These are phyloP conservation scores for Euphorbia pulcherrima DNA, from an alignment of 345 rosid genomes.

Conservation along the genomic window DNA sequence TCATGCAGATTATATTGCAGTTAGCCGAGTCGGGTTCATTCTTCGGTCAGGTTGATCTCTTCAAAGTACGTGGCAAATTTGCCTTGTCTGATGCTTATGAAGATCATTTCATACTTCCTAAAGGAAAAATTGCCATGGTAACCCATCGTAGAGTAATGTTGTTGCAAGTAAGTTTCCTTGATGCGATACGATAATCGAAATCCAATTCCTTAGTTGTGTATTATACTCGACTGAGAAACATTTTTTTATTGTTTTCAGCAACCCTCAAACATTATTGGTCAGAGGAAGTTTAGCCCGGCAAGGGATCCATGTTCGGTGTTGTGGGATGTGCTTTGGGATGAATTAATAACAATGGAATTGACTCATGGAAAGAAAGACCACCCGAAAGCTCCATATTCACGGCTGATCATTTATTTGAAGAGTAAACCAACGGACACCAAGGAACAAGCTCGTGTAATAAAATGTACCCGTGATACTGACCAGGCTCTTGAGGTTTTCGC, in stretches of 20 bases:
- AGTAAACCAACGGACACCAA: constrained; percentile 48
- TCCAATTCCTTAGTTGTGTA: not conserved
- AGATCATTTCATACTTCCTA: constrained; percentile 83
- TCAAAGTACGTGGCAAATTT: constrained; percentile 96
- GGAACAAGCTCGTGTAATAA: constrained; percentile 68
- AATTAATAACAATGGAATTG: constrained; percentile 78
- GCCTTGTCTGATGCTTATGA: constrained; percentile 96
- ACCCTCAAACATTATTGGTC: constrained; percentile 77
- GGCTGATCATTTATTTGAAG: constrained; percentile 53
- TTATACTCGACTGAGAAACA: not conserved
- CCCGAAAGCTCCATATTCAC: constrained; percentile 69
- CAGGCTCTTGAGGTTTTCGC: constrained; percentile 70
- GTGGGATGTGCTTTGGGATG: constrained; percentile 87
- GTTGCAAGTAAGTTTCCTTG: constrained; percentile 59
- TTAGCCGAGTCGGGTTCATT: constrained; percentile 91
- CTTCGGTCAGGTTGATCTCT: constrained; percentile 92
- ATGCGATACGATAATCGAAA: constrained; percentile 13
- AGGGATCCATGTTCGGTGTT: constrained; percentile 87
- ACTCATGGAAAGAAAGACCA: constrained; percentile 75
- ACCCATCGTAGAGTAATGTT: constrained; percentile 81
- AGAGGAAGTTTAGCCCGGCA: constrained; percentile 81
- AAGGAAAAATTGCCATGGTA: constrained; percentile 64
- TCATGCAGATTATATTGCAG: constrained; percentile 79
- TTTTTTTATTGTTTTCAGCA: constrained; percentile 48
- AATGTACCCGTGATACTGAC: constrained; percentile 65